phyloP scores from a whole-genome alignment of 768 basidiomycete species.

The Megacollybia marginata region DNA sequence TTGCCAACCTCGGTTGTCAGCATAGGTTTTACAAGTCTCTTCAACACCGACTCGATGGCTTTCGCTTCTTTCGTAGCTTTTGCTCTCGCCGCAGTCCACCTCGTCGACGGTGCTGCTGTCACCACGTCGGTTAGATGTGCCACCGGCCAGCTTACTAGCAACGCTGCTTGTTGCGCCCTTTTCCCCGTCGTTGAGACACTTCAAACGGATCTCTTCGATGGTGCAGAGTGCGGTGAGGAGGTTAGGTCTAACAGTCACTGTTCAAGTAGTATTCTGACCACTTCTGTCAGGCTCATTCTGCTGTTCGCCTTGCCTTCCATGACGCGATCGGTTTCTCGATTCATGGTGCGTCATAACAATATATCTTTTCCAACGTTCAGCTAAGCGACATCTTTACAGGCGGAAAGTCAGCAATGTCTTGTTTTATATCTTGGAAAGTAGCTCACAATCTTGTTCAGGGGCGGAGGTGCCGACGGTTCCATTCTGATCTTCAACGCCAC shows the following conservation, averaged over 20 bases:
- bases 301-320: constrained; percentile 30
- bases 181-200: constrained; percentile 18
- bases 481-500: constrained; percentile 36
- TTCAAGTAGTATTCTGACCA: neutral
- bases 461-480: constrained; percentile 43
- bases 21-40: too few species aligned
- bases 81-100: too few species aligned
- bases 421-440: neutral
- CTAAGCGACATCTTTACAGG: neutral
- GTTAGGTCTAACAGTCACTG: constrained; percentile 5
- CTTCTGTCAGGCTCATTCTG: constrained; percentile 16
- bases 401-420: neutral
- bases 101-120: too few species aligned
- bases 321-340: constrained; percentile 37
- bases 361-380: constrained; percentile 10
- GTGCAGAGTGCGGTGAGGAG: constrained; percentile 22
- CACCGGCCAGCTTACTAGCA: too few species aligned
- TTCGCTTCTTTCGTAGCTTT: too few species aligned
- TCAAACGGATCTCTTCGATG: constrained; percentile 6
- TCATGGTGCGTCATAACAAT: too few species aligned
- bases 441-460: constrained; percentile 7
- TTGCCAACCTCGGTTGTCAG: too few species aligned
- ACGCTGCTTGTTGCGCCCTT: neutral
- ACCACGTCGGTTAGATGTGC: too few species aligned
- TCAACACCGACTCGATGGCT: too few species aligned